Percentiles rank a stretch among this genome's conserved stretches.
Evolutionary conservation across 106 monocot species (phyloP).

Genomic region (Phalaenopsis aphrodite): DNA sequence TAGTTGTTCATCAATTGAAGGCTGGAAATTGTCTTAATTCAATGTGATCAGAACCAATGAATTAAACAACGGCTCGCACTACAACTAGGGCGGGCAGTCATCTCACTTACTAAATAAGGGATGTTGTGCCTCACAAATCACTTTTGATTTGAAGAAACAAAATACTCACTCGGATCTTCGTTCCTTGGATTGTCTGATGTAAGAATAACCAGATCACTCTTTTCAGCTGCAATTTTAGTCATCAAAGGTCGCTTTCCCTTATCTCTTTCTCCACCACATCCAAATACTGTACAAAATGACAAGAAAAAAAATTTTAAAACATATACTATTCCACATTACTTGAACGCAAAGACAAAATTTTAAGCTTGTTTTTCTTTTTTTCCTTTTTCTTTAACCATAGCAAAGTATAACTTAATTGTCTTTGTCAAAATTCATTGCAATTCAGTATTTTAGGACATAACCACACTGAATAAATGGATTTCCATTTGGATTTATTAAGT

Average conservation of each 20-base stretch:
- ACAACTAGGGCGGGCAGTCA: no score
- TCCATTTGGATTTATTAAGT: background rate
- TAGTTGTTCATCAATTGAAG: background rate
- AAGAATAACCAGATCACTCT: conserved; percentile 27
- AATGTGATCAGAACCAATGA: background rate
- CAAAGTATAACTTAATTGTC: no score
- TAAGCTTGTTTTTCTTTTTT: no score
- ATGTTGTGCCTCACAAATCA: no score
- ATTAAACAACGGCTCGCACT: background rate
- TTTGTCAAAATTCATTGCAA: no score
- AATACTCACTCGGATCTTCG: conserved; percentile 27
- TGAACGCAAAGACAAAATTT: no score
- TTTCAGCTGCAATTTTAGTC: conserved; percentile 30
- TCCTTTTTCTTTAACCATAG: no score
- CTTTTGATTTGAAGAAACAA: background rate
- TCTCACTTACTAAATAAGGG: no score
- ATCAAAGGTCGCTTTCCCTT: conserved; percentile 34
- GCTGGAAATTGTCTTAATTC: background rate
- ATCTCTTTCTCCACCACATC: conserved; percentile 33
- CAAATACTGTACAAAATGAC: conserved; percentile 12
- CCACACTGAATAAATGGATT: background rate
- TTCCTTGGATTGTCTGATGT: conserved; percentile 36
- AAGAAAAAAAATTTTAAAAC: background rate
- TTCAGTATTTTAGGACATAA: background rate
- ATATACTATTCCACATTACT: background rate